Conservation (phyloP, 225 moss, liverwort and hornwort species). For the Polytrichum commune region DNA sequence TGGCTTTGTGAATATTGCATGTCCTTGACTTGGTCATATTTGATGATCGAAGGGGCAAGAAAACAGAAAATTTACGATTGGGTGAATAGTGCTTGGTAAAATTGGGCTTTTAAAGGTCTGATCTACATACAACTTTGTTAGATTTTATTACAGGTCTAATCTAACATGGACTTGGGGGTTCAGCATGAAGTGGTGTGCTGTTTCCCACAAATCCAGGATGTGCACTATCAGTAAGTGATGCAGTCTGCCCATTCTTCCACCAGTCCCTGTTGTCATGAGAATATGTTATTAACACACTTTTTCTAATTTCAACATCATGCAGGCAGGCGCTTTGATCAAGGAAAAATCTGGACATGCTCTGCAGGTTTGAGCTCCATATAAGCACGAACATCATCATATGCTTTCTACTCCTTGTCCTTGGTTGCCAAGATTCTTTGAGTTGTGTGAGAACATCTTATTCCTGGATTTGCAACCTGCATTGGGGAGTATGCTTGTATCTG, state of each 20-base stretch:
- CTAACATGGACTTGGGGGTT: no score
- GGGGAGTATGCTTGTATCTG: neutral
- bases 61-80: neutral
- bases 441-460: slow-evolving; percentile 1
- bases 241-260: neutral
- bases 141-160: neutral
- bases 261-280: neutral
- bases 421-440: no score
- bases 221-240: neutral
- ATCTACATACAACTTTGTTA: neutral
- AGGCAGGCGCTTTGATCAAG: slow-evolving; percentile 48
- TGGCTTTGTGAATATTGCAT: neutral
- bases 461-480: neutral
- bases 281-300: neutral
- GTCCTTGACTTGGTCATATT: neutral
- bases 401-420: no score
- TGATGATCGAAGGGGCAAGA: neutral
- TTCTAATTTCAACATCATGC: slow-evolving; percentile 6
- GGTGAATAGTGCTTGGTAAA: neutral
- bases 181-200: neutral
- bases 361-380: slow-evolving; percentile 25
- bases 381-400: no score
- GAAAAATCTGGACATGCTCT: slow-evolving; percentile 43
- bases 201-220: neutral
- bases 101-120: neutral